A percentile compares a stretch with the other conserved stretches of the same genome.
Conservation (phyloP, 2,329 filamentous ascomycete species). For the Fusarium pseudocircinatum region DNA sequence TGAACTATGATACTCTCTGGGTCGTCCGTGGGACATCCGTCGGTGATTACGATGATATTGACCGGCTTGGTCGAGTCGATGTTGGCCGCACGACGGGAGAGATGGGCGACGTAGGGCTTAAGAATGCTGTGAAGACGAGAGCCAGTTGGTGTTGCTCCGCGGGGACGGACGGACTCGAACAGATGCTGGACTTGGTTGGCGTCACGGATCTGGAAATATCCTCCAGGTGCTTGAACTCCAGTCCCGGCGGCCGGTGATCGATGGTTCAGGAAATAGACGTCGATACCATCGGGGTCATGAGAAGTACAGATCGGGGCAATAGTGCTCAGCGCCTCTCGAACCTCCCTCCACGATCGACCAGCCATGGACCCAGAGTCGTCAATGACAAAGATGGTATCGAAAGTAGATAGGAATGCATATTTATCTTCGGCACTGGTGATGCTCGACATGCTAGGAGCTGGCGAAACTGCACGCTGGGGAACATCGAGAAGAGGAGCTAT, state of each 20-base stretch:
- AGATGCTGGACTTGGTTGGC: constrained; percentile 69
- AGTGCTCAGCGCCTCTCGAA: constrained; percentile 71
- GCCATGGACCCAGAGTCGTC: constrained; percentile 93
- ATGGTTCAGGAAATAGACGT: constrained; percentile 91
- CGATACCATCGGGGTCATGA: constrained; percentile 85
- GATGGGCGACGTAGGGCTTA: constrained; percentile 69
- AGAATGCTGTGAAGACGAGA: constrained; percentile 76
- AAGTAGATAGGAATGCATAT: constrained; percentile 79
- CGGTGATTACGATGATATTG: constrained; percentile 93
- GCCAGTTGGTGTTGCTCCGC: constrained; percentile 78
- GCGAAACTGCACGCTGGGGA: constrained; percentile 21
- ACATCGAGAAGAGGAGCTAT: constrained; percentile 12
- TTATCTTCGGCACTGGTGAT: constrained; percentile 66
- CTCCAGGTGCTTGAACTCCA: constrained; percentile 54
- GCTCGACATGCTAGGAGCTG: constrained; percentile 35
- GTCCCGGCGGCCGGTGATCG: constrained; percentile 51
- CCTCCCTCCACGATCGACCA: constrained; percentile 80
- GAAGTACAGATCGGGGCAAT: constrained; percentile 85
- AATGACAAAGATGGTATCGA: constrained; percentile 90
- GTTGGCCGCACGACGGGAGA: constrained; percentile 52
- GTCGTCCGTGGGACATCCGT: constrained; percentile 84
- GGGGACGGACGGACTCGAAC: constrained; percentile 74
- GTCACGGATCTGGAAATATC: constrained; percentile 72
- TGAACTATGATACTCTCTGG: constrained; percentile 74
- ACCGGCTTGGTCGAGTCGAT: constrained; percentile 72